A percentile compares a stretch with the other conserved stretches of the same genome.
These are phyloP conservation scores for Podospora conica DNA, from an alignment of 495 filamentous ascomycete genomes.

Conservation along the genomic window DNA sequence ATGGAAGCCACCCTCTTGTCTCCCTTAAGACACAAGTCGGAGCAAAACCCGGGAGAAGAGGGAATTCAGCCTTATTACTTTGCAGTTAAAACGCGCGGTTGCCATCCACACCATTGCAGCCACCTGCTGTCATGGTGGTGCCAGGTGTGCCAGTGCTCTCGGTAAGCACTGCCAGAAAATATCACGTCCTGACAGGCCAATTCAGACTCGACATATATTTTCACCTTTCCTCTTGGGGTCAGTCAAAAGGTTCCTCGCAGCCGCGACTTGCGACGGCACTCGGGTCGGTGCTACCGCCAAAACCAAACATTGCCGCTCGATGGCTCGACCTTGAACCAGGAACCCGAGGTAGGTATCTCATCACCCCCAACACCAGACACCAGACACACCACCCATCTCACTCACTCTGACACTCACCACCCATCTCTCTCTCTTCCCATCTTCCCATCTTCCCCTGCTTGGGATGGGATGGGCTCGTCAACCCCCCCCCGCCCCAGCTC, in stretches of 20 bases:
- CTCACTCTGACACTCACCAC: too few relatives aligned
- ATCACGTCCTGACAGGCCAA: not conserved
- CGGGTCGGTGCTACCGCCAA: too few relatives aligned
- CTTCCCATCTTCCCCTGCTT: not conserved
- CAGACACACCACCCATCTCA: too few relatives aligned
- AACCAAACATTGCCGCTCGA: too few relatives aligned
- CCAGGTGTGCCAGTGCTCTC: not conserved
- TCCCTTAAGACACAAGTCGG: too few relatives aligned
- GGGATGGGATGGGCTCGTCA: not conserved
- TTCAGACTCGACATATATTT: too few relatives aligned
- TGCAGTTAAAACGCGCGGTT: not conserved
- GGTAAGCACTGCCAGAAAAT: not conserved
- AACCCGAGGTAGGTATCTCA: too few relatives aligned
- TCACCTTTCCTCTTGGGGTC: too few relatives aligned
- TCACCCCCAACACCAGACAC: too few relatives aligned
- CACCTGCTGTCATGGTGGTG: not conserved
- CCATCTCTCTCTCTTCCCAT: not conserved
- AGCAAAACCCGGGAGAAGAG: not conserved
- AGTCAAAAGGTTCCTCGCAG: too few relatives aligned
- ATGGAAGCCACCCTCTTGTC: not conserved
- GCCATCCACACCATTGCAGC: not conserved
- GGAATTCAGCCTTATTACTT: slow-evolving; percentile 3
- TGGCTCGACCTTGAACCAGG: too few relatives aligned
- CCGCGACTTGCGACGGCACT: too few relatives aligned
- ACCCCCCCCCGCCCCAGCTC: not conserved